Evolutionary conservation across 108 stramenopile genomes (phyloP).

Genomic region (Mayamaea pseudoterrestris): DNA sequence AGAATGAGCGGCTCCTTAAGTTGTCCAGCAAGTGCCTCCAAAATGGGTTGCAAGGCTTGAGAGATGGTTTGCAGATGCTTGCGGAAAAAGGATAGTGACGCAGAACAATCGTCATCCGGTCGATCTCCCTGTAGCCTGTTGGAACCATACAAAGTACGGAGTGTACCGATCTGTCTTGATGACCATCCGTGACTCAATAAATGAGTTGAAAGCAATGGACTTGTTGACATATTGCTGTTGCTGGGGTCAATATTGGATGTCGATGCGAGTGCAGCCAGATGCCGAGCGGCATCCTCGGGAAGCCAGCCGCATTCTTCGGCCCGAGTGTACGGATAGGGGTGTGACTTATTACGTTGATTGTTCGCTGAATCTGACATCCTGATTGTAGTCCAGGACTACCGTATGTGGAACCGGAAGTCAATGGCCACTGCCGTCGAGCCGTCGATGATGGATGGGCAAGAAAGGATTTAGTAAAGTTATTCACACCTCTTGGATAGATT

Average conservation of each 20-base stretch:
- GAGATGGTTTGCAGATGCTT: background rate
- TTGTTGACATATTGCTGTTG: constrained; percentile 5
- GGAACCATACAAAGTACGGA: constrained; percentile 37
- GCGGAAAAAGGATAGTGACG: constrained; percentile 1
- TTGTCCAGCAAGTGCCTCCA: constrained; percentile 55
- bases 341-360: no score
- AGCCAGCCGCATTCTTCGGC: constrained; percentile 78
- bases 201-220: constrained; percentile 1
- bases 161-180: constrained; percentile 16
- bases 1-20: constrained; percentile 91
- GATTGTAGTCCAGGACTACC: no score
- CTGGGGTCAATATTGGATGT: background rate
- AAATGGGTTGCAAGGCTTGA: constrained; percentile 29
- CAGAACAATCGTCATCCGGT: background rate
- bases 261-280: constrained; percentile 30
- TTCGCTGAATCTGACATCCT: no score
- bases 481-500: no score
- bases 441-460: no score
- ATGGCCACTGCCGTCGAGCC: no score
- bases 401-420: no score
- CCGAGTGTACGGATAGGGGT: constrained; percentile 72
- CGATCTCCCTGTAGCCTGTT: constrained; percentile 38
- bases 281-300: constrained; percentile 62
- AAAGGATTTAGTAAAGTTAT: no score
- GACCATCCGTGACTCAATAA: constrained; percentile 65